Base-by-base conservation (phyloP, 176 grass and related monocot genomes). In the Echinochloa phyllopogon region DNA sequence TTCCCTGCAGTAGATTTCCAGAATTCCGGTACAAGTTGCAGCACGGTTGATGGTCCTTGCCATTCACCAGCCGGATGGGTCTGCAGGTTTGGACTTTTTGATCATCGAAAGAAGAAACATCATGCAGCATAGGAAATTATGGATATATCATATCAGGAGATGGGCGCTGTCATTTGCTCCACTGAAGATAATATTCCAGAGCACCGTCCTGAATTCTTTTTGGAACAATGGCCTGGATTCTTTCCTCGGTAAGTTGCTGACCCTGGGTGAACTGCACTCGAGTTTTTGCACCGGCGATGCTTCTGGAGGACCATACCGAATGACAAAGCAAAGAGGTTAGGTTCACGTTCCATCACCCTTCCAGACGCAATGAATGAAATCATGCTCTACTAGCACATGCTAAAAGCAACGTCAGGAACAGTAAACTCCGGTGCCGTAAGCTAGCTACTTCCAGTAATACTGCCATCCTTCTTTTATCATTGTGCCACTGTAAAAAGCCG, bases 211-310 rank as follows among this genome's bases (percentile, higher is more conserved):
- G 18, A 36, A 66, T 39, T 25, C 12, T 70, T 24, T 70, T 16
- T 47, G 6, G 1, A 8, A 44, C 1, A 42, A 23, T 24, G 23
- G 8, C 17, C 40, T 38, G 65, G 42, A 60, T 78, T 63, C 24
- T 61, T 47, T 85, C 64, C 8, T 25, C 11, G 10, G 20, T 47
- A 60, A 24, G 62, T 39, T 70, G 41, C 53, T 64, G 37, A 18
- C 67, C 81, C 36, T 43, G 72, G 53, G 44, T 82, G 64, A 77
- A 86, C 72, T 86, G 83, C 77, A 86, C 63, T 82, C 24, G 71
- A 82, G 15, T 90, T 82, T 71, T 41, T 6, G 17, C 5, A 17
- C 33, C 23, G 4, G 18, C 8, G 36, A 43, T 33, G 70, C 71
- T 85, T 84, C 4, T n/a, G 29, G 43, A 25, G 15, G 45, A 40